Evolutionary conservation across 352 stramenopile genomes (phyloP).

Genomic region (Blastocystis sp.): DNA sequence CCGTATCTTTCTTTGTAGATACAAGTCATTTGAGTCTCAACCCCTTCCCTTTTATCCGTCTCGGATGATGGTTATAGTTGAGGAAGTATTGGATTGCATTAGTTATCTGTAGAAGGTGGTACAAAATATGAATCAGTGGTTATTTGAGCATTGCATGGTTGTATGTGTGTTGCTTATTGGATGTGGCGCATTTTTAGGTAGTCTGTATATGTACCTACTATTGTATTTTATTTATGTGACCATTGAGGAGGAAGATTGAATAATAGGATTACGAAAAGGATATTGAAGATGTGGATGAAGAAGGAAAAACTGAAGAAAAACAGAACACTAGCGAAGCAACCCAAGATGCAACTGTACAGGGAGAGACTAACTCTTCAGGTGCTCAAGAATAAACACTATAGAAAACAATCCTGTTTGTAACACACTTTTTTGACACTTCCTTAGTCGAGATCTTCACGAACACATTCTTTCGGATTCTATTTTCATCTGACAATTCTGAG

Average conservation of each 20-base stretch:
- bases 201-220: neutral
- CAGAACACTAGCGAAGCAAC: too few relatives aligned
- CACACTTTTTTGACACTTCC: neutral
- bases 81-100: neutral
- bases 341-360: neutral
- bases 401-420: neutral
- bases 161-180: neutral
- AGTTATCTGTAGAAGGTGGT: constrained; percentile 11
- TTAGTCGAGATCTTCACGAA: neutral
- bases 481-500: neutral
- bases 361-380: neutral
- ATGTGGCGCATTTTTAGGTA: neutral
- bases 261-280: neutral
- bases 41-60: neutral
- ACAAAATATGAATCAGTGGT: neutral
- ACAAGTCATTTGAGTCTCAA: neutral
- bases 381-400: neutral
- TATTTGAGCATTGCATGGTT: neutral
- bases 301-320: neutral
- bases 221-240: neutral
- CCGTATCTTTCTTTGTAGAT: neutral
- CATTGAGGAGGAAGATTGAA: neutral
- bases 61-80: neutral
- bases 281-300: neutral
- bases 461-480: neutral